Evolutionary conservation across 2,329 filamentous ascomycete species (phyloP).

Genomic region (Chaetomium strumarium): DNA sequence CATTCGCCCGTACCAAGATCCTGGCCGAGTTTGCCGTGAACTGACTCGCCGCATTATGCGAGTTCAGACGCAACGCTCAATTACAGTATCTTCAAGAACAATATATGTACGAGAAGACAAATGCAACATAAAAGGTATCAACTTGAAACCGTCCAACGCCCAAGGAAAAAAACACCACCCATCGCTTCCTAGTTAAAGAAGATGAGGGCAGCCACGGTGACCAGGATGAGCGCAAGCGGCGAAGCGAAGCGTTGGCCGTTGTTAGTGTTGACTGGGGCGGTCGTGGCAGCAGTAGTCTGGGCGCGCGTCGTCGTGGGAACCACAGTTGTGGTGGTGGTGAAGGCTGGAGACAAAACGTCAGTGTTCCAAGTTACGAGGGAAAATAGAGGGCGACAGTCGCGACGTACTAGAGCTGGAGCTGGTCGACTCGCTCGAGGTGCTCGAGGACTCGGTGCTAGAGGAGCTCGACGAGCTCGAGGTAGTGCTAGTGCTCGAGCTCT

Average conservation of each 20-base stretch:
- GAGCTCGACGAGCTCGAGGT: constrained; percentile 5
- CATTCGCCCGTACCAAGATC: not conserved
- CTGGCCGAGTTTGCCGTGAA: not conserved
- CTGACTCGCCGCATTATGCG: not conserved
- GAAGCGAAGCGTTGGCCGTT: constrained; percentile 34
- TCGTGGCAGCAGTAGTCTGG: constrained; percentile 18
- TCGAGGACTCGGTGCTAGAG: constrained; percentile 9
- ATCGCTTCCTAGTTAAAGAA: constrained; percentile 36
- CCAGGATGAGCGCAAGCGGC: constrained; percentile 36
- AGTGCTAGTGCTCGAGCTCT: constrained; percentile 6
- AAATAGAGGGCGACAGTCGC: not conserved
- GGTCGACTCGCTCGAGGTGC: constrained; percentile 13
- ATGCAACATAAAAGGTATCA: not conserved
- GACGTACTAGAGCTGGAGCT: not conserved
- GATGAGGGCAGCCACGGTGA: constrained; percentile 35
- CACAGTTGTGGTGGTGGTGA: constrained; percentile 10
- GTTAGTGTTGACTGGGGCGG: constrained; percentile 30
- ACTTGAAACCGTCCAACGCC: constrained; percentile 5
- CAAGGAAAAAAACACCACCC: not conserved
- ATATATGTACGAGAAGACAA: constrained; percentile 20
- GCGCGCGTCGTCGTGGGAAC: constrained; percentile 20
- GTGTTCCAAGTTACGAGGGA: not conserved
- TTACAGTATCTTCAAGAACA: constrained; percentile 15
- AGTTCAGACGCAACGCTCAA: not conserved
- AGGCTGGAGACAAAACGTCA: constrained; percentile 4